phyloP scores from a whole-genome alignment of 805 yeast genomes.

The Saturnispora serradocipensis region DNA sequence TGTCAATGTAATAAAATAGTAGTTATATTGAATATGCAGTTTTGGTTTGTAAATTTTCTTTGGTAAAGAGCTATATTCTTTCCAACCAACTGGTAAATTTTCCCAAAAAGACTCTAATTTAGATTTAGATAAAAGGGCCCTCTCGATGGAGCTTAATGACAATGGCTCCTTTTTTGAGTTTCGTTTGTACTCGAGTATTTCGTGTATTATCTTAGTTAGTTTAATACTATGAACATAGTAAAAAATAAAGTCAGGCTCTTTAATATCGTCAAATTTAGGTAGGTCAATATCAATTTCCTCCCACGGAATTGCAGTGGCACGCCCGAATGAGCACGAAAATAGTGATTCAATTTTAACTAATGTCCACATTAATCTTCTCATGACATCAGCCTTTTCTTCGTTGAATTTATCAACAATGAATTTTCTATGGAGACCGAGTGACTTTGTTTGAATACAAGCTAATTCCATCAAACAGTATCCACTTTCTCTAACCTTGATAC shows the following conservation, averaged over 20 bases:
- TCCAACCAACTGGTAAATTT: constrained; percentile 27
- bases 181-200: constrained; percentile 33
- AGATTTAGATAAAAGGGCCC: constrained; percentile 30
- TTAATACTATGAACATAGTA: constrained; percentile 29
- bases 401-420: constrained; percentile 29
- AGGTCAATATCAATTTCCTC: constrained; percentile 36
- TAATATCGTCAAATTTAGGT: constrained; percentile 26
- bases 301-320: constrained; percentile 36
- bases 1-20: constrained; percentile 33
- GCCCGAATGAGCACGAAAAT: constrained; percentile 36
- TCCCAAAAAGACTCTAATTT: constrained; percentile 29
- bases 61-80: constrained; percentile 26
- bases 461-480: constrained; percentile 39
- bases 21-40: constrained; percentile 33
- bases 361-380: constrained; percentile 37
- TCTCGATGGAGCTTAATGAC: constrained; percentile 32
- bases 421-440: constrained; percentile 40
- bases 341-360: constrained; percentile 33
- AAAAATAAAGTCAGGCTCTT: constrained; percentile 24
- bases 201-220: constrained; percentile 31
- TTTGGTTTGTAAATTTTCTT: constrained; percentile 33
- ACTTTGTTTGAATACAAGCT: constrained; percentile 38
- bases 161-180: constrained; percentile 31
- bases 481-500: constrained; percentile 38
- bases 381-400: constrained; percentile 30